These are phyloP conservation scores for Fusarium sp. DNA, from an alignment of 2,329 filamentous ascomycete species.

Conservation along the genomic window DNA sequence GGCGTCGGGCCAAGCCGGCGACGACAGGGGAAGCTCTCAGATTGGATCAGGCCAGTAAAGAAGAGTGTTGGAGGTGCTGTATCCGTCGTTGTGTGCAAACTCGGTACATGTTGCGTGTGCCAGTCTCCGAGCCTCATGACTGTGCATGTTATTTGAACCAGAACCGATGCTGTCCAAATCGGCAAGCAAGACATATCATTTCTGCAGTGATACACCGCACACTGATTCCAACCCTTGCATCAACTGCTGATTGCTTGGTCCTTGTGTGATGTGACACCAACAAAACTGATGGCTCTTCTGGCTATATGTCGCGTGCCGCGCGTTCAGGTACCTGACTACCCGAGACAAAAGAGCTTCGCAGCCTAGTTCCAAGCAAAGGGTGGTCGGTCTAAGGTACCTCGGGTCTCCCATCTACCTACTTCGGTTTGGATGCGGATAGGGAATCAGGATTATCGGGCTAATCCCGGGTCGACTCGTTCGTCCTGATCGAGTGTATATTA, in stretches of 20 bases:
- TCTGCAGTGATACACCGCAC: background rate
- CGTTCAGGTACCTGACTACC: slow-evolving; percentile 28
- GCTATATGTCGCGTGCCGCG: slow-evolving; percentile 33
- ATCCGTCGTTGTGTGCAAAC: background rate
- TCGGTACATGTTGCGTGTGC: background rate
- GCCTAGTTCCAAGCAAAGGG: background rate
- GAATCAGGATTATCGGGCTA: background rate
- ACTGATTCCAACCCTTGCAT: background rate
- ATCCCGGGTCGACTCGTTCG: background rate
- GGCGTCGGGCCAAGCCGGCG: slow-evolving; percentile 18
- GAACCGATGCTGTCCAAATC: background rate
- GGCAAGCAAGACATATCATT: background rate
- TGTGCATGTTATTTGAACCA: background rate
- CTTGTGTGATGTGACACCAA: background rate
- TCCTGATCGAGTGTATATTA: background rate
- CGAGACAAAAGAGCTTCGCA: slow-evolving; percentile 5
- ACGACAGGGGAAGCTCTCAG: slow-evolving; percentile 7
- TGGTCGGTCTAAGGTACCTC: background rate
- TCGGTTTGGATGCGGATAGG: background rate
- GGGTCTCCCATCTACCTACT: background rate
- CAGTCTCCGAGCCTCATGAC: background rate
- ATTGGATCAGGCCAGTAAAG: background rate
- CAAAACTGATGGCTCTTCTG: slow-evolving; percentile 1
- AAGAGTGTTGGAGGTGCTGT: background rate
- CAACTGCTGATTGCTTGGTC: background rate